Conservation (phyloP, 768 basidiomycete genomes). For the Hygrocybe coccinea region DNA sequence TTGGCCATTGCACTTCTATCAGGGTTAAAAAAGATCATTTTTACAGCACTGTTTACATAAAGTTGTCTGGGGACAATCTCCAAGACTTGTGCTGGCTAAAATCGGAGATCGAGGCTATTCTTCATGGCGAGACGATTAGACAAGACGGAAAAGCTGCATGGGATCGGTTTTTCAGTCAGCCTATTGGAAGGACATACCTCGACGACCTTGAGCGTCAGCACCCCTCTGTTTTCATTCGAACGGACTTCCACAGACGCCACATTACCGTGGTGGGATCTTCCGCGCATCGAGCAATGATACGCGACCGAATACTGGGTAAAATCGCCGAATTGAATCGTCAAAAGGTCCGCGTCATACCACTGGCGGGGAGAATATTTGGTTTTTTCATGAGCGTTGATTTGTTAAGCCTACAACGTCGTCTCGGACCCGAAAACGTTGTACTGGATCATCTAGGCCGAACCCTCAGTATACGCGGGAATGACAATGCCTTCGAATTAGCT, state of each 20-base stretch:
- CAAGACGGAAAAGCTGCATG: constrained; percentile 49
- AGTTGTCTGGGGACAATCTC: constrained; percentile 46
- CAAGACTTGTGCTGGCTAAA: constrained; percentile 54
- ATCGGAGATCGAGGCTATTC: constrained; percentile 52
- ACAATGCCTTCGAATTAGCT: constrained; percentile 40
- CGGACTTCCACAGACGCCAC: constrained; percentile 36
- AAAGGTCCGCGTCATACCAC: constrained; percentile 39
- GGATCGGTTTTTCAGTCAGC: constrained; percentile 56
- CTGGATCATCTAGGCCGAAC: constrained; percentile 41
- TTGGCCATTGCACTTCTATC: constrained; percentile 24
- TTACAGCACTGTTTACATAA: constrained; percentile 32
- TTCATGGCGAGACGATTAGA: constrained; percentile 56
- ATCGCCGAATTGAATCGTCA: constrained; percentile 40
- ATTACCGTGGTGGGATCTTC: constrained; percentile 55
- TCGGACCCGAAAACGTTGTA: constrained; percentile 55
- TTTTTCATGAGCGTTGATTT: constrained; percentile 47
- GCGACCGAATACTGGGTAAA: constrained; percentile 44
- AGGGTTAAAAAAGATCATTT: constrained; percentile 15
- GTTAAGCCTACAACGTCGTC: constrained; percentile 37
- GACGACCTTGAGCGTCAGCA: constrained; percentile 36
- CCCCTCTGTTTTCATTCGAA: constrained; percentile 40
- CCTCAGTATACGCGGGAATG: constrained; percentile 55
- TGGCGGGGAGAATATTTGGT: constrained; percentile 44
- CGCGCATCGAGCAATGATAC: constrained; percentile 36
- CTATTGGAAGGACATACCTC: constrained; percentile 43